Evolutionary conservation across 2,329 filamentous ascomycete genomes (phyloP).

Genomic region (Aspergillus calidoustus): DNA sequence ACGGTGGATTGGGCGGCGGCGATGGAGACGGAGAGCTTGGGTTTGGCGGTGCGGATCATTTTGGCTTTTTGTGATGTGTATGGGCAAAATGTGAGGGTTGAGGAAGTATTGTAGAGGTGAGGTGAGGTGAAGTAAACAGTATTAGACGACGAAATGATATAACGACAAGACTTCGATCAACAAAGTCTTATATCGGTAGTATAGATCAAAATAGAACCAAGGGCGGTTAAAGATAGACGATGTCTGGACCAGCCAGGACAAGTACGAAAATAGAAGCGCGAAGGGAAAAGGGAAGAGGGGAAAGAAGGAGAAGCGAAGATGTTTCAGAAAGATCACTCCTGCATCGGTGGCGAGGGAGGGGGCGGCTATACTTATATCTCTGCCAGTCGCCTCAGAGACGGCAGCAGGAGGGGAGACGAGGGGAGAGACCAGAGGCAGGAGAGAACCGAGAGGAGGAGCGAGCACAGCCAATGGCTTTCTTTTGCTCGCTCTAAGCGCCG

Average conservation of each 20-base stretch:
- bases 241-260: constrained; percentile 52
- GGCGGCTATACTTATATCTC: constrained; percentile 40
- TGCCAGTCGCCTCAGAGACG: not conserved
- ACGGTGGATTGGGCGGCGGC: constrained; percentile 39
- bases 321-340: constrained; percentile 29
- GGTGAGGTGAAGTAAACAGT: constrained; percentile 17
- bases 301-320: constrained; percentile 33
- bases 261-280: constrained; percentile 27
- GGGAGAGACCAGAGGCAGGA: not conserved
- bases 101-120: constrained; percentile 6
- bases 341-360: constrained; percentile 21
- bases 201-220: constrained; percentile 24
- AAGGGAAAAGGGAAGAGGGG: constrained; percentile 26
- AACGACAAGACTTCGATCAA: constrained; percentile 39
- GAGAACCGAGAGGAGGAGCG: not conserved
- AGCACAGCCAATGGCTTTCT: not conserved
- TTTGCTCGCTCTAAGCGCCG: constrained; percentile 3
- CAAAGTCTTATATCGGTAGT: constrained; percentile 30
- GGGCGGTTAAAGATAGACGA: constrained; percentile 27
- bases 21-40: constrained; percentile 54
- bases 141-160: constrained; percentile 2
- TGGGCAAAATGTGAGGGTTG: not conserved
- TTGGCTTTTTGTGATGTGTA: constrained; percentile 18
- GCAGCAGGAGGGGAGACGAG: not conserved
- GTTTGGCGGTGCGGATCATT: constrained; percentile 45